Evolutionary conservation across 306 rosid genomes (phyloP).

Genomic region (Sechiopsis laciniata): DNA sequence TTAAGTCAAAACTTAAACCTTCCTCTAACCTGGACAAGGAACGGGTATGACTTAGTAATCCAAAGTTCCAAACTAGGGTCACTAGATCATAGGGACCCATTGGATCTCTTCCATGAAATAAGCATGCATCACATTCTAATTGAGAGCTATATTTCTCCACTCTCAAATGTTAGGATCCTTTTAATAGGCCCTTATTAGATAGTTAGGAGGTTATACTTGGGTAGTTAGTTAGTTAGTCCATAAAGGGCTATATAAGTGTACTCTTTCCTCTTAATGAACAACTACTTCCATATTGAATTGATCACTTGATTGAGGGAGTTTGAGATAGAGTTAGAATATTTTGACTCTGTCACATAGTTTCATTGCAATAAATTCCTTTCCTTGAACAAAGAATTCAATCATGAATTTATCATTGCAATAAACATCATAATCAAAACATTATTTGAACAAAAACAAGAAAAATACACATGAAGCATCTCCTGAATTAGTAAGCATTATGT

Average conservation of each 20-base stretch:
- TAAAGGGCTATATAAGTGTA: too few species aligned
- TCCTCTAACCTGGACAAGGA: neutral
- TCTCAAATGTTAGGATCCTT: too few species aligned
- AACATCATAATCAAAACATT: neutral
- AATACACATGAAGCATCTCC: neutral
- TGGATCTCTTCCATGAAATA: neutral
- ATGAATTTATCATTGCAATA: neutral
- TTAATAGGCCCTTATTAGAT: too few species aligned
- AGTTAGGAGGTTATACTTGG: too few species aligned
- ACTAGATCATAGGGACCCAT: neutral
- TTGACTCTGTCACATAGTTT: too few species aligned
- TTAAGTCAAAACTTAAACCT: neutral
- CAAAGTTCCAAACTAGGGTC: neutral
- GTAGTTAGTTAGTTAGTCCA: too few species aligned
- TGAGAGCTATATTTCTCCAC: neutral
- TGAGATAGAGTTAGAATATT: too few species aligned
- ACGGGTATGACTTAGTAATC: neutral
- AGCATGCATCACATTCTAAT: neutral
- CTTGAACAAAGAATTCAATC: neutral
- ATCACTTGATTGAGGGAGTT: too few species aligned
- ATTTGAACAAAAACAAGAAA: neutral
- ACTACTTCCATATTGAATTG: too few species aligned
- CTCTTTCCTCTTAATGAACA: too few species aligned
- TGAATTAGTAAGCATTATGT: neutral
- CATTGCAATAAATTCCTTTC: neutral